These are phyloP conservation scores for Fomitopsis pulvina DNA, from an alignment of 768 basidiomycete genomes.

Conservation along the genomic window DNA sequence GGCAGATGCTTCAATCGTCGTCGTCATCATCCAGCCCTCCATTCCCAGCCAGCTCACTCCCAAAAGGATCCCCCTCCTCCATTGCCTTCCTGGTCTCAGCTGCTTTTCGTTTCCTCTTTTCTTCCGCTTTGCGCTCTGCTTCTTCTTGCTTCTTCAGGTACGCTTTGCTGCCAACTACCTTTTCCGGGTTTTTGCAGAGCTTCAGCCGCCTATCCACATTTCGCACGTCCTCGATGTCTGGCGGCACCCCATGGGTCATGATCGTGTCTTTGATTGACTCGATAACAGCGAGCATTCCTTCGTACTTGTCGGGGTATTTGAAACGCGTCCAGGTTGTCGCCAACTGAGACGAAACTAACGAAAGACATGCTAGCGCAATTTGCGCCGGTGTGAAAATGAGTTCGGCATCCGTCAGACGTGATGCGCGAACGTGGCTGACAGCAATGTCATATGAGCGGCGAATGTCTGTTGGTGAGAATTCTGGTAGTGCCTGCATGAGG, in stretches of 20 bases:
- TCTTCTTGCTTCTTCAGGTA: constrained; percentile 68
- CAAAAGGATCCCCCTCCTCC: constrained; percentile 66
- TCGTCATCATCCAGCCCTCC: constrained; percentile 49
- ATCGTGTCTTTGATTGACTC: constrained; percentile 54
- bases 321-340: constrained; percentile 54
- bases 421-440: constrained; percentile 59
- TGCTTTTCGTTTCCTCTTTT: constrained; percentile 48
- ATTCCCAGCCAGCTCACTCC: constrained; percentile 37
- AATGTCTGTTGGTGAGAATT: constrained; percentile 41
- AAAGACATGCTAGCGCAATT: constrained; percentile 79
- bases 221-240: constrained; percentile 80
- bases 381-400: constrained; percentile 91
- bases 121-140: constrained; percentile 61
- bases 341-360: constrained; percentile 54
- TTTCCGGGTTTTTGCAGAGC: constrained; percentile 93
- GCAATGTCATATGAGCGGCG: constrained; percentile 60
- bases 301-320: constrained; percentile 24
- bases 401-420: constrained; percentile 87
- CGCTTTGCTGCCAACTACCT: constrained; percentile 83
- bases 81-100: constrained; percentile 48
- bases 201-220: constrained; percentile 84
- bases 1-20: constrained; percentile 30
- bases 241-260: constrained; percentile 44
- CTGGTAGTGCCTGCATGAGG: constrained; percentile 52
- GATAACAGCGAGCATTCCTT: constrained; percentile 32